Evolutionary conservation across 2,329 filamentous ascomycete genomes (phyloP), one percentile per base, ranked within the genome.

Genomic region (Botrytis porri): DNA sequence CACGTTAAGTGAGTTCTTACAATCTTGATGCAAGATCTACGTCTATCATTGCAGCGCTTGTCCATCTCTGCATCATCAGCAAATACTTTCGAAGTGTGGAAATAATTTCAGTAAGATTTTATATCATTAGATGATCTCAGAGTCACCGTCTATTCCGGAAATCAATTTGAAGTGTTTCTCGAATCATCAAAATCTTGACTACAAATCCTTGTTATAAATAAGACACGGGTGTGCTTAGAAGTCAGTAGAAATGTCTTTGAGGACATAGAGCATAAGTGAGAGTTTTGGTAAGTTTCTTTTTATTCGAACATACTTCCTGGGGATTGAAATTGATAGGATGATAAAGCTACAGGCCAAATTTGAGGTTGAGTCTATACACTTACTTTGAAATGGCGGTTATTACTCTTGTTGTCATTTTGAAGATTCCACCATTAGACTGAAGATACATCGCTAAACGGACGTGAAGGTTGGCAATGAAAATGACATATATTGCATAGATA

Each of bases 11-110:
- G 22, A 51, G 10, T 51, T 51, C 25, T 51, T 10, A 51, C 1
- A 5, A 51, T 14, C 3, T 14, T 0, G 4, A 22, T n/a, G 10
- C 22, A n/a, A 3, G n/a, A 14, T 8, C 25, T 6, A 1, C 1
- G 4, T 14, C 22, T 1, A 14, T 6, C 4, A 14, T n/a, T 14
- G 8, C 48, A 51, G 22, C 10, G 9, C 48, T 51, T 51, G 25
- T n/a, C 4, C 48, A n/a, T 51, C n/a, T 51, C 22, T n/a, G 4
- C 4, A 14, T 51, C 48, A n/a, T 51, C 48, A 51, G 10, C 4
- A n/a, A 51, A n/a, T 1, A n/a, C 4, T 51, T 51, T 6, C 2
- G 9, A 9, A 25, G 14, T n/a, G 1, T 10, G 9, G 10, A n/a
- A 51, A 51, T 25, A 2, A 5, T 25, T 51, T n/a, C 10, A 51